Evolutionary conservation across 345 rosid species (phyloP).

Genomic region (Euclidium syriacum): DNA sequence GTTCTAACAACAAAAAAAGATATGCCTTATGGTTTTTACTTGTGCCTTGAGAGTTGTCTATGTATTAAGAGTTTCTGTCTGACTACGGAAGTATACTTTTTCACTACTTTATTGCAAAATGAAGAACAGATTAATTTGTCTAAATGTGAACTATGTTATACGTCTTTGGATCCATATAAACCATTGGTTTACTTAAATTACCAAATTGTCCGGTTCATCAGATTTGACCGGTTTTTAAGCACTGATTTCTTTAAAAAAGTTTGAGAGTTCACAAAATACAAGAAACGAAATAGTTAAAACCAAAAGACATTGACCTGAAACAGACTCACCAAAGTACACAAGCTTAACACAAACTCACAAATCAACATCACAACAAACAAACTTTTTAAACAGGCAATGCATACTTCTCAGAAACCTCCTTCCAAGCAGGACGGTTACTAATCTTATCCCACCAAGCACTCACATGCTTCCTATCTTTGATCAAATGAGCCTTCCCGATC

Average conservation of each 20-base stretch:
- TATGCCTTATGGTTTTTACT: slow-evolving; percentile 1
- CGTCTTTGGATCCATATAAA: not conserved
- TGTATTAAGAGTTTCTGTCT: slow-evolving; percentile 7
- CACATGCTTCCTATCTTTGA: slow-evolving; percentile 47
- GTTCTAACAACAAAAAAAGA: slow-evolving; percentile 17
- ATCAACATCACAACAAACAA: not conserved
- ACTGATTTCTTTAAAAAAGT: not conserved
- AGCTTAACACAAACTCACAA: not conserved
- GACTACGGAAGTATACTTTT: slow-evolving; percentile 9
- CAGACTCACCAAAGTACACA: not conserved
- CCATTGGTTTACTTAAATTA: too few relatives aligned
- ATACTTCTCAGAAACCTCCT: slow-evolving; percentile 38
- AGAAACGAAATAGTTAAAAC: slow-evolving; percentile 1
- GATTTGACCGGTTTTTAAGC: too few relatives aligned
- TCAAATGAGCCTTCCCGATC: slow-evolving; percentile 43
- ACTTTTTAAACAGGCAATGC: not conserved
- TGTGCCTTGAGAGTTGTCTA: slow-evolving; percentile 6
- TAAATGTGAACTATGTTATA: not conserved
- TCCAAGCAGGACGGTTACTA: slow-evolving; percentile 56
- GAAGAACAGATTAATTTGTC: slow-evolving; percentile 3
- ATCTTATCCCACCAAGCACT: slow-evolving; percentile 69
- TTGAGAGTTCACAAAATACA: not conserved
- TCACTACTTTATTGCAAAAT: not conserved
- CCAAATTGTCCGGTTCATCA: too few relatives aligned
- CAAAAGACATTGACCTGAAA: not conserved